Evolutionary conservation across 2,329 filamentous ascomycete genomes (phyloP).

Genomic region (Grosmannia serpens): DNA sequence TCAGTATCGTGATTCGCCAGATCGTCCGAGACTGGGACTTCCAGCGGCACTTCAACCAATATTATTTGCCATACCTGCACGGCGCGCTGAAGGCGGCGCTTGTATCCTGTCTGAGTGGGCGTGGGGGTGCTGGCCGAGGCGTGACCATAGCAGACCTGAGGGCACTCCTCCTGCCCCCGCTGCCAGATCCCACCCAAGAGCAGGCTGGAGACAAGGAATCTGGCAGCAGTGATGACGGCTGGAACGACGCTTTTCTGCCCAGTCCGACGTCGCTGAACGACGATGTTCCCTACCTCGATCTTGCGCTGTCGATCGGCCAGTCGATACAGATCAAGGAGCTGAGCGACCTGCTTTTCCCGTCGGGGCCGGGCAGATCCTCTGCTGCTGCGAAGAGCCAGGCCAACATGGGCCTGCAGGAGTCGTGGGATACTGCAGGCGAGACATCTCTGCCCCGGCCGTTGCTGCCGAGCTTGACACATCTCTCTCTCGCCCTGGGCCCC

Average conservation of each 20-base stretch:
- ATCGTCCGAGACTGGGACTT: constrained; percentile 44
- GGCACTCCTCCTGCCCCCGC: constrained; percentile 28
- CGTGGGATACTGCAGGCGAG: constrained; percentile 33
- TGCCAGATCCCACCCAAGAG: constrained; percentile 3
- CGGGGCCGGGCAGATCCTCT: not conserved
- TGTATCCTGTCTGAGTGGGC: constrained; percentile 35
- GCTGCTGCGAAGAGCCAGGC: constrained; percentile 6
- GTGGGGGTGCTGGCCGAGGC: constrained; percentile 13
- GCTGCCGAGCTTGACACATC: constrained; percentile 46
- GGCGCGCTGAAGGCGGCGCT: constrained; percentile 40
- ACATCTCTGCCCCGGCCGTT: constrained; percentile 25
- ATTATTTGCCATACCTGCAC: constrained; percentile 45
- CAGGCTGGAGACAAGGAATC: constrained; percentile 14
- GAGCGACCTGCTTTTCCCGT: constrained; percentile 34
- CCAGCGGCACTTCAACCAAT: constrained; percentile 42
- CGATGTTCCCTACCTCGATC: constrained; percentile 40
- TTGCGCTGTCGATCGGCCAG: constrained; percentile 39
- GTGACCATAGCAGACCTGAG: constrained; percentile 39
- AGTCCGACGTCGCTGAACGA: constrained; percentile 25
- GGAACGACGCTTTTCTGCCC: constrained; percentile 8
- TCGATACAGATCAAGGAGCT: constrained; percentile 42
- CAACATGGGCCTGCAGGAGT: constrained; percentile 27
- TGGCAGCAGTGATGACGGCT: constrained; percentile 5
- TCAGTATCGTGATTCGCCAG: constrained; percentile 37
- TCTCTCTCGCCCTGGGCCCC: constrained; percentile 43